These are phyloP conservation scores for Leccinum solheimii DNA, from an alignment of 1,284 basidiomycete genomes.

Conservation along the genomic window DNA sequence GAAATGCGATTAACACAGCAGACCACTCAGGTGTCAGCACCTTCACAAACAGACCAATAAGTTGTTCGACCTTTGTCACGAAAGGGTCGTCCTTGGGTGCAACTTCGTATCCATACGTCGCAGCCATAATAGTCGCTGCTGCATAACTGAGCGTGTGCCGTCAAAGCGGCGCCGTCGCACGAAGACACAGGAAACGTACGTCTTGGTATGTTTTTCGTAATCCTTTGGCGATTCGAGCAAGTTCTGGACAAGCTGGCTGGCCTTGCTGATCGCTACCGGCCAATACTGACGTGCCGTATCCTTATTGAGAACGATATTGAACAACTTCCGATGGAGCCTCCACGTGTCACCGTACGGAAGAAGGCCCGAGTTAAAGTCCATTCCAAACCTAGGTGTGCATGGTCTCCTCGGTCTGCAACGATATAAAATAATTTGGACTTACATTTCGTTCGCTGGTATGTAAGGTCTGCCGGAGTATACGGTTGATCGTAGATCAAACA, in stretches of 20 bases:
- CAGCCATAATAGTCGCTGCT: conserved; percentile 26
- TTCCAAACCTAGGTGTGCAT: conserved; percentile 27
- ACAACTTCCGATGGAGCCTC: conserved; percentile 30
- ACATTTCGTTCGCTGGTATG: conserved; percentile 22
- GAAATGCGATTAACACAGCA: conserved; percentile 22
- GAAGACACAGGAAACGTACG: conserved; percentile 16
- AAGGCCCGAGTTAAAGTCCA: conserved; percentile 31
- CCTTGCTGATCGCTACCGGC: conserved; percentile 19
- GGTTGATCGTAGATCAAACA: conserved; percentile 42
- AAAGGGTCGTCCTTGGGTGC: conserved; percentile 23
- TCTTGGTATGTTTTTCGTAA: conserved; percentile 18
- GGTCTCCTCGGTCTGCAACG: not conserved
- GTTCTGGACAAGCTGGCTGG: conserved; percentile 25
- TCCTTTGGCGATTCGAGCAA: conserved; percentile 22
- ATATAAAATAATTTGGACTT: not conserved
- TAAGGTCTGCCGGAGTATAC: conserved; percentile 44
- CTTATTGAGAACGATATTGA: conserved; percentile 18
- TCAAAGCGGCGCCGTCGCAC: not conserved
- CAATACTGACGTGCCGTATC: conserved; percentile 10
- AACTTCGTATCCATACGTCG: conserved; percentile 30
- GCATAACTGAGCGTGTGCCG: conserved; percentile 18
- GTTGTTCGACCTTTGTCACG: conserved; percentile 21
- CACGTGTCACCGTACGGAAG: conserved; percentile 29
- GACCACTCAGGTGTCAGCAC: conserved; percentile 27
- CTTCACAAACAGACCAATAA: conserved; percentile 7